These are phyloP conservation scores for Penicillium atrosanguineum DNA, from an alignment of 495 filamentous ascomycete species.

Conservation along the genomic window DNA sequence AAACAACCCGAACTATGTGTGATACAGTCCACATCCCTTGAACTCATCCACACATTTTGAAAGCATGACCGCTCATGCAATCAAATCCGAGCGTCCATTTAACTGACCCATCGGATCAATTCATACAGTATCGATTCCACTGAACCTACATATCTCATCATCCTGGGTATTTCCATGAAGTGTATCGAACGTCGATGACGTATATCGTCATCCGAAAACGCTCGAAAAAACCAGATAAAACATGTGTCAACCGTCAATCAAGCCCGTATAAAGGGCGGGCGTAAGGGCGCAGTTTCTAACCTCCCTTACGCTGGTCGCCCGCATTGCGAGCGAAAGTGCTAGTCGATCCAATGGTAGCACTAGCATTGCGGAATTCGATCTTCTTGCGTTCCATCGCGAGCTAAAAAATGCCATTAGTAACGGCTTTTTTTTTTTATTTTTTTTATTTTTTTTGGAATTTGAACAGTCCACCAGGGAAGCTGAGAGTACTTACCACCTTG, in stretches of 20 bases:
- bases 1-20: neutral
- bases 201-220: neutral
- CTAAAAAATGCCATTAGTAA: conserved; percentile 17
- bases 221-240: conserved; percentile 10
- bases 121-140: neutral
- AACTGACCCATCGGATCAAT: neutral
- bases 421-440: no score
- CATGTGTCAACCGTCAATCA: conserved; percentile 2
- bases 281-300: conserved; percentile 11
- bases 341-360: conserved; percentile 39
- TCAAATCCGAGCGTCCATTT: neutral
- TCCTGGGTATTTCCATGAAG: conserved; percentile 21
- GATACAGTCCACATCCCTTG: neutral
- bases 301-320: conserved; percentile 29
- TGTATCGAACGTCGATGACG: conserved; percentile 6
- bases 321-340: conserved; percentile 33
- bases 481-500: conserved; percentile 56
- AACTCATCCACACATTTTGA: neutral
- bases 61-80: conserved; percentile 3
- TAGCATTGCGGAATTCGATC: conserved; percentile 46
- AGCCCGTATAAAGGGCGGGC: neutral
- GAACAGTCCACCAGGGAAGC: neutral
- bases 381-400: conserved; percentile 52
- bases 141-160: conserved; percentile 6
- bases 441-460: neutral